These are phyloP conservation scores for Porogramme epimiltina DNA, from an alignment of 1,284 basidiomycete species.

Conservation along the genomic window DNA sequence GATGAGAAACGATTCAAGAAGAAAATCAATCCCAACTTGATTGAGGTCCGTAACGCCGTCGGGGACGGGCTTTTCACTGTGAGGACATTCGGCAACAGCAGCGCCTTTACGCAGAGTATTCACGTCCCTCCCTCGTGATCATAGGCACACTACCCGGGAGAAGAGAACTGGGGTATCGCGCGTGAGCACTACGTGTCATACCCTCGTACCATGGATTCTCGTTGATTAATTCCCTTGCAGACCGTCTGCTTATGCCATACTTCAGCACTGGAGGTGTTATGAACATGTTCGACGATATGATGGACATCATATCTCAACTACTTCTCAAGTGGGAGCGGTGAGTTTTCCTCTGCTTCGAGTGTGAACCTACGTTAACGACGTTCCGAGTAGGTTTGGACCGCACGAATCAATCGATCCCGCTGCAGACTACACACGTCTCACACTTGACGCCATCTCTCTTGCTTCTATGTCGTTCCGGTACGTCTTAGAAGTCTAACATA, in stretches of 20 bases:
- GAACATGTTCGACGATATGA: slow-evolving; percentile 52
- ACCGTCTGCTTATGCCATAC: slow-evolving; percentile 53
- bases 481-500: background rate
- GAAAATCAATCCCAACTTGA: slow-evolving; percentile 33
- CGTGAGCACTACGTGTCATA: too few species aligned
- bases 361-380: background rate
- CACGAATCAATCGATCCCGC: slow-evolving; percentile 43
- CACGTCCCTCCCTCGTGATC: too few species aligned
- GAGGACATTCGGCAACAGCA: background rate
- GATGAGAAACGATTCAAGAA: slow-evolving; percentile 51
- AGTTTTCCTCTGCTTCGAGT: slow-evolving; percentile 1
- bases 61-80: slow-evolving; percentile 49
- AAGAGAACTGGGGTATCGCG: slow-evolving; percentile 50
- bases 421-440: slow-evolving; percentile 48
- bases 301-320: slow-evolving; percentile 48
- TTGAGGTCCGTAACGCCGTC: slow-evolving; percentile 42
- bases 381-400: slow-evolving; percentile 41
- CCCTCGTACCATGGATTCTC: background rate
- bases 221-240: too few species aligned
- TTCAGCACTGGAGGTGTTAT: slow-evolving; percentile 47
- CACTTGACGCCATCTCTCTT: slow-evolving; percentile 46
- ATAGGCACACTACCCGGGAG: slow-evolving; percentile 37
- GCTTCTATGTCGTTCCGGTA: slow-evolving; percentile 47
- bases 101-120: background rate
- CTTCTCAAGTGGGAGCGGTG: slow-evolving; percentile 49